Percentiles rank a stretch among this genome's conserved stretches.
Conservation (phyloP, 805 yeast species). For the Zygoascus bituminiphila region DNA sequence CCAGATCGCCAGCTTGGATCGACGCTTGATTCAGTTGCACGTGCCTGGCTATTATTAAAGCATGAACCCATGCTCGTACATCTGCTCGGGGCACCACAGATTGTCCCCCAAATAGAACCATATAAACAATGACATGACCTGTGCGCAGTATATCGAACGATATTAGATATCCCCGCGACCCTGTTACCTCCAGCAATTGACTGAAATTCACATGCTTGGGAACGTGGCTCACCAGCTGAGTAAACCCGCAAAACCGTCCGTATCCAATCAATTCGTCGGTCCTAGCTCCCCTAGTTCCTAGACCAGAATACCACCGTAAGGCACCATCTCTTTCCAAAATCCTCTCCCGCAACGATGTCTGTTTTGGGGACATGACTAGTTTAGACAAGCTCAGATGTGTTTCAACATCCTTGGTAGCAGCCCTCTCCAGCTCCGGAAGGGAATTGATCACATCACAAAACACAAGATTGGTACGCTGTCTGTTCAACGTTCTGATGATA, state of each 20-base stretch:
- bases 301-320: slow-evolving; percentile 29
- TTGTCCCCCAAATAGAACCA: slow-evolving; percentile 16
- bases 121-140: slow-evolving; percentile 14
- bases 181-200: slow-evolving; percentile 11
- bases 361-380: slow-evolving; percentile 20
- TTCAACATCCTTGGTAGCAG: slow-evolving; percentile 8
- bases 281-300: slow-evolving; percentile 12
- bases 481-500: slow-evolving; percentile 25
- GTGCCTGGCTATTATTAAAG: slow-evolving; percentile 19
- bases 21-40: neutral
- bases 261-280: slow-evolving; percentile 21
- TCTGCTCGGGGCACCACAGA: slow-evolving; percentile 7
- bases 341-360: slow-evolving; percentile 20
- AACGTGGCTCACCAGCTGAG: slow-evolving; percentile 13
- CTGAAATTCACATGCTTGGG: slow-evolving; percentile 8
- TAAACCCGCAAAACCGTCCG: slow-evolving; percentile 21
- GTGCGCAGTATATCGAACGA: slow-evolving; percentile 13
- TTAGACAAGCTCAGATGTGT: slow-evolving; percentile 10
- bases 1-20: slow-evolving; percentile 1
- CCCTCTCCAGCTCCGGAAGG: slow-evolving; percentile 16
- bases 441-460: slow-evolving; percentile 21
- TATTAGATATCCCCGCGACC: slow-evolving; percentile 17
- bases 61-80: slow-evolving; percentile 26
- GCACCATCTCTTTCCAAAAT: slow-evolving; percentile 26
- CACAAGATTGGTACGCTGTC: slow-evolving; percentile 29